Percentiles rank a stretch among this genome's conserved stretches.
These are phyloP conservation scores for Dicorynia guianensis DNA, from an alignment of 306 rosid species.

Conservation along the genomic window DNA sequence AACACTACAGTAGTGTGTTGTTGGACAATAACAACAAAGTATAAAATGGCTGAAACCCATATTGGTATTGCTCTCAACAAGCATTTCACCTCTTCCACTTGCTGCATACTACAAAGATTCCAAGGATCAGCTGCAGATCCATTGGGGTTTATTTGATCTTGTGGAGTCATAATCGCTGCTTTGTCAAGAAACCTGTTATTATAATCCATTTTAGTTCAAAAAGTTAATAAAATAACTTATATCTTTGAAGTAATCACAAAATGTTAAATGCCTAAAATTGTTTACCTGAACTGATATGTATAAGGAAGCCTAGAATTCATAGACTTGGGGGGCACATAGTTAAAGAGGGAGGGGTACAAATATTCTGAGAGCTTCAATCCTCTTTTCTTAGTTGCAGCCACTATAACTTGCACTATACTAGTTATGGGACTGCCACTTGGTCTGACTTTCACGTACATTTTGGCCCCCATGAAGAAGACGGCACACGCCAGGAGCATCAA, in stretches of 20 bases:
- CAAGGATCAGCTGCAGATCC: slow-evolving; percentile 64
- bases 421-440: slow-evolving; percentile 66
- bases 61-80: slow-evolving; percentile 60
- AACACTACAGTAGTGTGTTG: slow-evolving; percentile 51
- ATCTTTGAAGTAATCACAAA: not conserved
- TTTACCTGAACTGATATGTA: slow-evolving; percentile 65
- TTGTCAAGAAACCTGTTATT: slow-evolving; percentile 57
- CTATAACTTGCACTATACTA: slow-evolving; percentile 59
- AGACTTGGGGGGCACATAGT: slow-evolving; percentile 47
- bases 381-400: slow-evolving; percentile 57
- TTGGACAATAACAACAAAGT: slow-evolving; percentile 46
- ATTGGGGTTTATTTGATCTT: slow-evolving; percentile 51
- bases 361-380: slow-evolving; percentile 45
- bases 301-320: slow-evolving; percentile 58
- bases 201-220: not conserved
- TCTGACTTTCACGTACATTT: slow-evolving; percentile 58
- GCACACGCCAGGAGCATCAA: slow-evolving; percentile 57
- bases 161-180: slow-evolving; percentile 56
- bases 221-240: not conserved
- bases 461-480: slow-evolving; percentile 60
- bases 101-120: slow-evolving; percentile 62
- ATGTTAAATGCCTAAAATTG: not conserved
- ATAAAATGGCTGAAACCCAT: slow-evolving; percentile 51
- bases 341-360: slow-evolving; percentile 55
- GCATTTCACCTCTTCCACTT: slow-evolving; percentile 76